Evolutionary conservation across 495 filamentous ascomycete genomes (phyloP), one percentile per base, ranked within the genome.

Genomic region (Thermothielavioides terrestris): DNA sequence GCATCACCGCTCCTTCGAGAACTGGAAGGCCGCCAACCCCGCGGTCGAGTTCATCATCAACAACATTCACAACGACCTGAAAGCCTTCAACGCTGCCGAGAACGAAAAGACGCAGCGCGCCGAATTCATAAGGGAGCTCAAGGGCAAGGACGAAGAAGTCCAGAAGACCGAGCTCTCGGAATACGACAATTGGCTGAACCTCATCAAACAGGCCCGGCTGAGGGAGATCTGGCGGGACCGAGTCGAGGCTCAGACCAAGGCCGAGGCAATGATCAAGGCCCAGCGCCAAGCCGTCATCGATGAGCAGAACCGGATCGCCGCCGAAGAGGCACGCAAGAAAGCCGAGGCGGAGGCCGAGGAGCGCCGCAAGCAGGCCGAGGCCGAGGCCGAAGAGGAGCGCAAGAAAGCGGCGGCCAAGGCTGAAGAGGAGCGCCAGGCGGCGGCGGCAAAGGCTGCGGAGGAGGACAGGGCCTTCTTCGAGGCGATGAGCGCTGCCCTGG

Each of bases 191-290:
- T 44, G 31, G 0, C 9, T 22, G 17, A 3, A 8, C 8, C 40
- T 52, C 17, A 37, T 52, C 8, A 38, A 10, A 25, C 30, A 52
- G 42, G 22, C 41, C 1, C 49, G 34, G 7, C 12, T 31, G 25
- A 23, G 42, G 8, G 49, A 45, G 20, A 22, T 52, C 8, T 52
- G 49, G 49, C 32, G 49, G 0, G 5, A 18, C 20, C n/a, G 49
- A 14, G 40, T 45, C 6, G 41, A 45, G 15, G 40, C 39, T 3
- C 21, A 12, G 22, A 20, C 21, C 6, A 22, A 7, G 17, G 39
- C 39, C 6, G n/a, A 50, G 31, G 40, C 18, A 2, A 50, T 50
- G 5, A 32, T 50, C 14, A 28, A 40, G 37, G 35, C 44, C 22
- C 32, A 47, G 44, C 30, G 25, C 3, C 44, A 20, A 7, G 45